A percentile compares a stretch with the other conserved stretches of the same genome.
Conservation (phyloP, 352 stramenopile genomes). For the Phytophthora rubi region DNA sequence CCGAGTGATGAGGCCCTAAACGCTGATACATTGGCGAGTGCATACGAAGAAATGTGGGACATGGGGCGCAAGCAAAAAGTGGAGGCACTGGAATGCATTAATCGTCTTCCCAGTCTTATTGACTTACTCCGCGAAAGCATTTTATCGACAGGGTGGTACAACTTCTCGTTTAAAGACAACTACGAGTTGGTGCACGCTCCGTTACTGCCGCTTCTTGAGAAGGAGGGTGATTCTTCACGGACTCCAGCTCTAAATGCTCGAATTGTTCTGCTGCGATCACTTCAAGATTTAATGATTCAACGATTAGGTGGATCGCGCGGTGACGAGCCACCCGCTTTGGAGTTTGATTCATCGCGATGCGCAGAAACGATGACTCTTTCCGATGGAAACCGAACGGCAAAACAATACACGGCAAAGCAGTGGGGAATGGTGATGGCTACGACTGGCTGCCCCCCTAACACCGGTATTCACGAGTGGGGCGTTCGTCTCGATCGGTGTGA, state of each 20-base stretch:
- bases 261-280: constrained; percentile 72
- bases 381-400: constrained; percentile 83
- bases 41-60: constrained; percentile 81
- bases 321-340: constrained; percentile 78
- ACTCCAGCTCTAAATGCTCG: constrained; percentile 45
- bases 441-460: constrained; percentile 83
- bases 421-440: constrained; percentile 92
- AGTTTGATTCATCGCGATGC: constrained; percentile 88
- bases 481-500: constrained; percentile 89
- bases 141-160: constrained; percentile 55
- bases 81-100: constrained; percentile 77
- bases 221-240: constrained; percentile 26
- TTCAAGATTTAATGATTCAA: constrained; percentile 89
- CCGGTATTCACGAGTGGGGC: constrained; percentile 88
- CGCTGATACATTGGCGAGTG: constrained; percentile 57
- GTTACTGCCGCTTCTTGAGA: constrained; percentile 70
- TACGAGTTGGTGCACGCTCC: constrained; percentile 74
- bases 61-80: constrained; percentile 59
- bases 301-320: constrained; percentile 73
- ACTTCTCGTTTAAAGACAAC: constrained; percentile 64
- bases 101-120: constrained; percentile 57
- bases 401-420: constrained; percentile 91
- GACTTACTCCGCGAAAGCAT: constrained; percentile 77
- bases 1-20: constrained; percentile 51
- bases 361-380: constrained; percentile 91